phyloP scores from a whole-genome alignment of 345 rosid species.

The Corchorus capsularis region DNA sequence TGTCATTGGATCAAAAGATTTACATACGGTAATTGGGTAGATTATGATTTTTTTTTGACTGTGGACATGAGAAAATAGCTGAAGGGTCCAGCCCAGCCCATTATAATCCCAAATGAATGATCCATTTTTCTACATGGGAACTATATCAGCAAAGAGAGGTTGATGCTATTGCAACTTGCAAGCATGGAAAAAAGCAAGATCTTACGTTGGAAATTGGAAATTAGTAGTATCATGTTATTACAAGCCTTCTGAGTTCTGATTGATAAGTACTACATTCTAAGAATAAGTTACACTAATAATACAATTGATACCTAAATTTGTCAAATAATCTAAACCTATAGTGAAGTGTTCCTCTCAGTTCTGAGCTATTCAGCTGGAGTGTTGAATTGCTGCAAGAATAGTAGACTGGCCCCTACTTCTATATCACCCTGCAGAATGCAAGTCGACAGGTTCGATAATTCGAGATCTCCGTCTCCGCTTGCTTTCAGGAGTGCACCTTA shows the following conservation, averaged over 20 bases:
- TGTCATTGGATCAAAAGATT: background rate
- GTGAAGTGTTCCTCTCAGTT: background rate
- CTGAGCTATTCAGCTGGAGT: conserved; percentile 17
- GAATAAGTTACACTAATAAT: conserved; percentile 10
- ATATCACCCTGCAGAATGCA: conserved; percentile 38
- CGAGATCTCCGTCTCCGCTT: conserved; percentile 71
- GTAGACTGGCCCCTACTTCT: conserved; percentile 1
- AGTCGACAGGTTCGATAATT: conserved; percentile 40
- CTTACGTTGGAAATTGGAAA: background rate
- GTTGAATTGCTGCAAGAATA: conserved; percentile 21
- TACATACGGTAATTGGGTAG: background rate
- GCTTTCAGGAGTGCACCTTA: conserved; percentile 66
- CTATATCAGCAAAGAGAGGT: background rate
- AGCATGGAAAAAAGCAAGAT: background rate
- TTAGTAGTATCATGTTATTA: background rate
- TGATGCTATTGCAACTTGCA: background rate
- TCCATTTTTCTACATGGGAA: background rate
- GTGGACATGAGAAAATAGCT: background rate
- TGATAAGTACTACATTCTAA: conserved; percentile 1
- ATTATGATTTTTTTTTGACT: background rate
- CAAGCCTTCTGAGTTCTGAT: background rate
- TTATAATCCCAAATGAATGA: background rate
- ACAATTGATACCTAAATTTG: conserved; percentile 9
- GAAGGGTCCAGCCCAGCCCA: background rate
- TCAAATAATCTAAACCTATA: conserved; percentile 13